Percentiles rank a stretch among this genome's conserved stretches.
Evolutionary conservation across 768 basidiomycete genomes (phyloP).

Genomic region (Tulasnella sp.): DNA sequence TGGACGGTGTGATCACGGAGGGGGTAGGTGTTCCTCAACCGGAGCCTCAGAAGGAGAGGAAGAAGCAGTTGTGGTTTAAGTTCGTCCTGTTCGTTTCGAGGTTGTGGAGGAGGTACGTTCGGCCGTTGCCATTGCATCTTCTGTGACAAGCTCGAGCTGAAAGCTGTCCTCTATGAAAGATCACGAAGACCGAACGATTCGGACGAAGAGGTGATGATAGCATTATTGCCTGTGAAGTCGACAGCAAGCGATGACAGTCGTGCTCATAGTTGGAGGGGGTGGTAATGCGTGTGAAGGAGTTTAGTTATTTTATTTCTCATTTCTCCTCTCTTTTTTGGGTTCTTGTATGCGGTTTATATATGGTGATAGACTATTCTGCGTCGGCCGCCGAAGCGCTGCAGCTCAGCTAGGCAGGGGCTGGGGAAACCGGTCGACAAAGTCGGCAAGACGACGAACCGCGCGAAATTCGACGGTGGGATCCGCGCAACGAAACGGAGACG

Average conservation of each 20-base stretch:
- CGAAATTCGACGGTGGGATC: too few relatives aligned
- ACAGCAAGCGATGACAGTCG: neutral
- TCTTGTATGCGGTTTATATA: neutral
- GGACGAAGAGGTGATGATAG: neutral
- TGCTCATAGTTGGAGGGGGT: neutral
- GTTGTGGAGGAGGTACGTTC: neutral
- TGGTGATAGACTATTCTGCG: neutral
- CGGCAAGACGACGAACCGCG: too few relatives aligned
- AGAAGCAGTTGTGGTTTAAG: neutral
- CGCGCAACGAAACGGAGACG: too few relatives aligned
- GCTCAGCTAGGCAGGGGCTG: too few relatives aligned
- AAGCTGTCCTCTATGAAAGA: neutral
- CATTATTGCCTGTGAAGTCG: neutral
- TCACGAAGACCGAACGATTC: neutral
- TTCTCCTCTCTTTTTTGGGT: neutral
- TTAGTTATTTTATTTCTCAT: neutral
- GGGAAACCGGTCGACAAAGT: too few relatives aligned
- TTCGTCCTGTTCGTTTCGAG: neutral
- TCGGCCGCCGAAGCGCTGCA: neutral
- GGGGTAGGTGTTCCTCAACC: neutral
- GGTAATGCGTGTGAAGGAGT: neutral
- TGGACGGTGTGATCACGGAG: neutral
- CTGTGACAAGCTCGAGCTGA: neutral
- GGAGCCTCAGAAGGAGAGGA: neutral
- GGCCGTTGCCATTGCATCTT: neutral